Conservation (phyloP, 31 red algal species). For the Porphyra umbilicalis region DNA sequence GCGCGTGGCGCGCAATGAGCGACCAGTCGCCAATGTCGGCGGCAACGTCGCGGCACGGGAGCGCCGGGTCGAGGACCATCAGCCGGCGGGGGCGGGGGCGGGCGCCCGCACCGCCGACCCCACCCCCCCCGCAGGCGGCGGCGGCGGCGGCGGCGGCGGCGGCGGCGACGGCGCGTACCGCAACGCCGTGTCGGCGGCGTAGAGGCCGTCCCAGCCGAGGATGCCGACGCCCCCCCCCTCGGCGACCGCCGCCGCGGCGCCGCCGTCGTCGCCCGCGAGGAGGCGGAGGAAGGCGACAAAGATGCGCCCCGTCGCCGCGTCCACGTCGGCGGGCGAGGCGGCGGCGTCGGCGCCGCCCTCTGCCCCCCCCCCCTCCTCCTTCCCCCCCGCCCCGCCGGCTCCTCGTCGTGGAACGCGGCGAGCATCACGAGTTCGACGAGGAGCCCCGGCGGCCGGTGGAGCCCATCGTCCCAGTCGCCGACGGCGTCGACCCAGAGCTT, state of each 20-base stretch:
- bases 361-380: background rate
- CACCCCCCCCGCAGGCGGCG: background rate
- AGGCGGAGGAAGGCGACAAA: background rate
- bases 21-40: background rate
- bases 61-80: background rate
- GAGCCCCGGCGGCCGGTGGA: background rate
- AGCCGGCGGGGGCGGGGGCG: background rate
- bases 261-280: background rate
- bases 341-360: background rate
- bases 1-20: background rate
- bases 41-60: background rate
- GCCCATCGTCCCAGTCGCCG: background rate
- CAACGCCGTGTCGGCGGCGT: background rate
- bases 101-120: background rate
- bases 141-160: background rate
- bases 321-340: background rate
- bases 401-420: background rate
- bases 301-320: background rate
- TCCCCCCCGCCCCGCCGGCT: background rate
- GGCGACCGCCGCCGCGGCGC: background rate
- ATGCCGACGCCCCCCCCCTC: background rate
- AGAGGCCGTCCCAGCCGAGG: background rate
- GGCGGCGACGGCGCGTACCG: background rate
- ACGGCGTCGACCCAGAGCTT: background rate
- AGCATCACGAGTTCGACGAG: background rate